Percentiles rank a stretch among this genome's conserved stretches.
phyloP scores from a whole-genome alignment of 2,329 filamentous ascomycete species.

The Botrytis byssoidea region DNA sequence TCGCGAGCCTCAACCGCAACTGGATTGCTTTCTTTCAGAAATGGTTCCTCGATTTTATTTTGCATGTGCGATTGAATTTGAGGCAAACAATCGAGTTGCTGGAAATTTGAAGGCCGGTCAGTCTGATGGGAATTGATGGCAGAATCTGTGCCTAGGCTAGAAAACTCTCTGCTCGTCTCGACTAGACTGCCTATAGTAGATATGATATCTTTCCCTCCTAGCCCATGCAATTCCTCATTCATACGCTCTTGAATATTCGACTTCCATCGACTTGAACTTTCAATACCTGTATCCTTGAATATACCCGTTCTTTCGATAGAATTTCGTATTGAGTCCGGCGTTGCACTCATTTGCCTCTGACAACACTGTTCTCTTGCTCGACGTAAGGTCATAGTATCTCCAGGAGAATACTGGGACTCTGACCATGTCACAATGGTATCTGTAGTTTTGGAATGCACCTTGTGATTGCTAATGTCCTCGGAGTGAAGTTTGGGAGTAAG shows the following conservation, averaged over 20 bases:
- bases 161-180: neutral
- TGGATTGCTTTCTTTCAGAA: neutral
- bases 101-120: neutral
- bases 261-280: neutral
- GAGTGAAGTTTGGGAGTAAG: neutral
- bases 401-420: conserved; percentile 30
- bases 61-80: neutral
- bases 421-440: conserved; percentile 35
- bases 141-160: neutral
- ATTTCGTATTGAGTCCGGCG: conserved; percentile 30
- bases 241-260: neutral
- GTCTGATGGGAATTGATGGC: neutral
- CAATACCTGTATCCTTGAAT: conserved; percentile 34
- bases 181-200: neutral
- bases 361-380: neutral
- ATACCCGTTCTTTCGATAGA: conserved; percentile 34
- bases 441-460: conserved; percentile 22
- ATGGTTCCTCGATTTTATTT: neutral
- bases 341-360: conserved; percentile 25
- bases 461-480: neutral
- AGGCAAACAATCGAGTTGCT: neutral
- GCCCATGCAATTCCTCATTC: neutral
- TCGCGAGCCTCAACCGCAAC: neutral
- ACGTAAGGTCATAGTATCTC: conserved; percentile 1
- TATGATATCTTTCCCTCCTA: neutral